phyloP scores from a whole-genome alignment of 78 protist genomes.

The Tieghemostelium lacteum region DNA sequence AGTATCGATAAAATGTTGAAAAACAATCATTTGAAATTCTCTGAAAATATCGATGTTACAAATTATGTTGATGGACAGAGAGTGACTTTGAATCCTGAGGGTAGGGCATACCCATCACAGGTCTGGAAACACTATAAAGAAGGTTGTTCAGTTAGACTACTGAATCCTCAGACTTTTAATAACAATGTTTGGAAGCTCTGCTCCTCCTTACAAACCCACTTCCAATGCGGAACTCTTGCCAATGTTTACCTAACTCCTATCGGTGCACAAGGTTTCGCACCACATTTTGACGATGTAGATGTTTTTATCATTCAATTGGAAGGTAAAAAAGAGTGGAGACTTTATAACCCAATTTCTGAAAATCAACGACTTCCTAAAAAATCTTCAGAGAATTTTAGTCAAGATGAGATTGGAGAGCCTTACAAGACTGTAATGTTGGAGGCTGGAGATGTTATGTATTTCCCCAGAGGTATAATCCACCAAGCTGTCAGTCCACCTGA shows the following conservation, averaged over 20 bases:
- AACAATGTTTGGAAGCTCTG: constrained; percentile 66
- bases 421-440: constrained; percentile 61
- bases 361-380: constrained; percentile 28
- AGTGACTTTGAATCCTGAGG: constrained; percentile 79
- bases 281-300: constrained; percentile 96
- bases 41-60: constrained; percentile 79
- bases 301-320: constrained; percentile 92
- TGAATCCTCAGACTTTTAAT: constrained; percentile 79
- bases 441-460: constrained; percentile 93
- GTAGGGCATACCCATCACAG: constrained; percentile 64
- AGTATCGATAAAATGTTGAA: constrained; percentile 68
- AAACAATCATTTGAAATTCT: constrained; percentile 36
- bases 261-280: constrained; percentile 93
- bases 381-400: constrained; percentile 72
- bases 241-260: constrained; percentile 94
- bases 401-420: constrained; percentile 88
- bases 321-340: constrained; percentile 91
- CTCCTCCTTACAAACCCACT: constrained; percentile 78
- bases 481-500: constrained; percentile 80
- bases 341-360: constrained; percentile 67
- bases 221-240: constrained; percentile 84
- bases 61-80: constrained; percentile 72
- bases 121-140: constrained; percentile 60
- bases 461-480: constrained; percentile 95
- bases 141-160: constrained; percentile 87